phyloP scores from a whole-genome alignment of 345 rosid species.

The Reutealis trisperma region DNA sequence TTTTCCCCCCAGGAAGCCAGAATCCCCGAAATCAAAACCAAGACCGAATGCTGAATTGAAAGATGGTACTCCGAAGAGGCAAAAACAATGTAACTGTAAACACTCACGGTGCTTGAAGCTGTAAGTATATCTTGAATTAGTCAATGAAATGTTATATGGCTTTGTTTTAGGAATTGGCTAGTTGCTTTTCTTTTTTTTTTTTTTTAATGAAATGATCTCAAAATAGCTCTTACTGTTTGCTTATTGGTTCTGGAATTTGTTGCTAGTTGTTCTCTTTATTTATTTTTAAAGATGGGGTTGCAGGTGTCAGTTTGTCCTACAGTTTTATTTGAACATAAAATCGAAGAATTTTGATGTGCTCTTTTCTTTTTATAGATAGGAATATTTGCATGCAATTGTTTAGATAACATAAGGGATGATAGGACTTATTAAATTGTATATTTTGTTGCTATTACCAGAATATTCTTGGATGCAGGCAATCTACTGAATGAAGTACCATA shows the following conservation, averaged over 20 bases:
- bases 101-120: slow-evolving; percentile 97
- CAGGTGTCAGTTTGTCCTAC: background rate
- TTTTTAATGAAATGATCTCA: background rate
- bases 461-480: background rate
- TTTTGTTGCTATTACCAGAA: background rate
- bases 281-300: background rate
- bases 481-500: background rate
- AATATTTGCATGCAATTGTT: slow-evolving; percentile 12
- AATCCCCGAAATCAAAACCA: slow-evolving; percentile 77
- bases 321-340: background rate
- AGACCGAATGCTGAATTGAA: slow-evolving; percentile 64
- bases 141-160: background rate
- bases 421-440: background rate
- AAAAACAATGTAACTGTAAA: slow-evolving; percentile 95
- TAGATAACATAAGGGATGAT: background rate
- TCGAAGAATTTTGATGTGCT: background rate
- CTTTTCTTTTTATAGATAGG: background rate
- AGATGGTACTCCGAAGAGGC: slow-evolving; percentile 94
- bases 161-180: background rate
- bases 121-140: slow-evolving; percentile 46
- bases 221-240: background rate
- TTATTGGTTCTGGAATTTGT: background rate
- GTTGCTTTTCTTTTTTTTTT: background rate
- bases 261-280: slow-evolving; percentile 8
- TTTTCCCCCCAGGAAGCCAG: slow-evolving; percentile 59